Base-by-base conservation (phyloP, 129 eudicot species). In the Saussurea involucrata region DNA sequence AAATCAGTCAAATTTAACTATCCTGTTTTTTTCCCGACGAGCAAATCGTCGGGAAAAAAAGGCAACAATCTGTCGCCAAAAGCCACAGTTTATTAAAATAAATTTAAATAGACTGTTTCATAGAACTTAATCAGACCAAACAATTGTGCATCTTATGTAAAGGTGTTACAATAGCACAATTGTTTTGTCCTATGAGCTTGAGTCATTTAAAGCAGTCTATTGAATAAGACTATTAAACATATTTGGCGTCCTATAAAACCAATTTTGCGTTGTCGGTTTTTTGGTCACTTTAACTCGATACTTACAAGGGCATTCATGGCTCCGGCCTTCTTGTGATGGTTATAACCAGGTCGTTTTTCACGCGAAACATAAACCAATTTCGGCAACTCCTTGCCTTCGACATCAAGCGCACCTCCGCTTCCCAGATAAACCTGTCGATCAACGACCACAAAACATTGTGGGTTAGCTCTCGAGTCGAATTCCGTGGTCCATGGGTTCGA, bases 311-410 rank as follows among this genome's bases (percentile, higher is more conserved):
- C 97, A 40, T 91, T 94, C 98, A 89, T 89, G 61, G 98, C 98
- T 57, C 98, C 98, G 25, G 98, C 98, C 78, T 94, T 94, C 88
- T 94, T 94, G 82, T 94, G 98, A 80, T 94, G 98, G 42, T 89
- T 85, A 82, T 94, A 94, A 74, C 98, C 98, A 0, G 98, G 98
- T 21, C 96, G 88, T 77, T 91, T 93, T 84, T 93, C 98, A 87
- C 98, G 97, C 0, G 98, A 93, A 28, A 94, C 97, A 10, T 94
- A 94, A 11, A 94, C 98, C 37, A 94, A 82, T 69, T 87, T 76
- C 7, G 98, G 98, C 20, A 94, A 88, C 79, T 94, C 97, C 73
- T 91, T 91, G 24, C 98, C 98, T 69, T 94, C 97, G 20, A 91
- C 90, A 78, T 94, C 98, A 34, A 94, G 92, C 28, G 98, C 98